Evolutionary conservation across 768 basidiomycete genomes (phyloP).

Genomic region (Russula compacta): DNA sequence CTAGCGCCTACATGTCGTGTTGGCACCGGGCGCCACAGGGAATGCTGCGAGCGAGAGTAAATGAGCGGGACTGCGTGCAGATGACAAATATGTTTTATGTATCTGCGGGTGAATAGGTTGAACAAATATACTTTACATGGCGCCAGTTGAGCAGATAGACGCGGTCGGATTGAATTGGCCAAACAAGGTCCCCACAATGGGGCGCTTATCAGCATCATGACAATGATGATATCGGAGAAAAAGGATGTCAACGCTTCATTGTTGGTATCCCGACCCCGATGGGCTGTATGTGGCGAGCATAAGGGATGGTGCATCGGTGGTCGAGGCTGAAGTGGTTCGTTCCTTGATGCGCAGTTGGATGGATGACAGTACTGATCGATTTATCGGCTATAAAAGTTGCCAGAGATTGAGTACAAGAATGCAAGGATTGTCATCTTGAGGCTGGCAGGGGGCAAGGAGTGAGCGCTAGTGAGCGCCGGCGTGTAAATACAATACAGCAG

Average conservation of each 20-base stretch:
- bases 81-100: neutral
- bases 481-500: neutral
- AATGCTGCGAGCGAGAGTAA: neutral
- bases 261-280: neutral
- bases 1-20: conserved; percentile 4
- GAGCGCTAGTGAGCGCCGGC: neutral
- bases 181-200: neutral
- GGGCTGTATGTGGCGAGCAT: neutral
- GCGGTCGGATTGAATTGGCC: neutral
- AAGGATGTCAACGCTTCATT: neutral
- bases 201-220: neutral
- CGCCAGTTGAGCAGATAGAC: neutral
- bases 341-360: neutral
- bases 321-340: neutral
- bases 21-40: conserved; percentile 6
- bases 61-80: conserved; percentile 1
- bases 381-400: neutral
- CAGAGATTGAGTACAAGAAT: neutral
- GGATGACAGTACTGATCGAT: neutral
- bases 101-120: neutral
- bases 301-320: neutral
- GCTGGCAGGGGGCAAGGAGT: neutral
- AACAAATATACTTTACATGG: neutral
- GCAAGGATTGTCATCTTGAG: neutral
- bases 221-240: neutral